Base-by-base conservation (phyloP, 2,329 filamentous ascomycete genomes). In the Cladophialophora psammophila region DNA sequence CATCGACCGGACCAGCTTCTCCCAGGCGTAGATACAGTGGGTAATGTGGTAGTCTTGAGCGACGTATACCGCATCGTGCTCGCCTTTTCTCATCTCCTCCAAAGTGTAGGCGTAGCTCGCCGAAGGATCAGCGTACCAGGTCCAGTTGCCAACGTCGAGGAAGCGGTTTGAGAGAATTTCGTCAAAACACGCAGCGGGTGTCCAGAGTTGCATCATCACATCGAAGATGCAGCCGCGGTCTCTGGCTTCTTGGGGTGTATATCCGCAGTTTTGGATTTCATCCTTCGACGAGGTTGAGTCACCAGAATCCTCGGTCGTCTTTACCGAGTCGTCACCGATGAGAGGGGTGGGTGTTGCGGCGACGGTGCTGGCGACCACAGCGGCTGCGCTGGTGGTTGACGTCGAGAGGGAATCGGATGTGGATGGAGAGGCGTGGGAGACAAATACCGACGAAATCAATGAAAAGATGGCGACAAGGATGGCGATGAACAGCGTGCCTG, bases 181-280 rank as follows among this genome's bases (percentile, higher is more conserved):
- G 55, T 73, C 71, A 53, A 68, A 71, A 66, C 72, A 73, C 34
- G 35, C 69, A 3, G 63, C 60, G 10, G 71, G 70, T 2, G 65
- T 72, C 72, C 72, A 73, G 45, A 70, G 66, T 52, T 72, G 70
- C 72, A 73, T 73, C 72, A 73, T 73, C 31, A 73, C 72, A 55
- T 73, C 72, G 53, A 71, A 73, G 35, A 69, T 35, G 42, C 72
- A 73, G 31, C 72, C 72, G n/a, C 65, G 61, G 12, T 52, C 72
- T 40, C 68, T 57, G 8, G 72, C 72, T 50, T 73, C 69, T 7
- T 71, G 57, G 9, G 67, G 57, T 15, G 64, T 67, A 50, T 60
- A 53, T 36, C 72, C 72, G 59, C 72, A 73, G 59, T 70, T 55
- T 31, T 69, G 65, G 58, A 71, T 69, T 32, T 68, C 52, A n/a